Base-by-base conservation (phyloP, 306 rosid genomes). In the Lablab purpureus region DNA sequence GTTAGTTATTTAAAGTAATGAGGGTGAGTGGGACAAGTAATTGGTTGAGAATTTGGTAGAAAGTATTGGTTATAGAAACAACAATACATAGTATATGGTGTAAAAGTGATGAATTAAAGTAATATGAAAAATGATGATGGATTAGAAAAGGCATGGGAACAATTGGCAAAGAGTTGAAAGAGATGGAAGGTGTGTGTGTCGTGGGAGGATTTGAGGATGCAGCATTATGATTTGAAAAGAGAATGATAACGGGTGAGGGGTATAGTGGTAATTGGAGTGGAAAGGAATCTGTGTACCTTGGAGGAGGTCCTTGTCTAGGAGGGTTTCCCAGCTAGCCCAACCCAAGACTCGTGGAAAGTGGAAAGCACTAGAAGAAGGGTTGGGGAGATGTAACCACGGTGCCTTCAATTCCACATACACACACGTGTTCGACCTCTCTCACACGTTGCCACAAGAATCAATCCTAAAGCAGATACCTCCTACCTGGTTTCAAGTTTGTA, bases 331-430 rank as follows among this genome's bases (percentile, higher is more conserved):
- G 14, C 23, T 47, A 32, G 11, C 55, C 74, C 73, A 77, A 63
- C 66, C 74, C 73, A 77, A 63, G 54, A 51, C 52, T 49, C 51
- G 72, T 77, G 74, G 66, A 65, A 52, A 64, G 36, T 64, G 9
- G 17, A 64, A 3, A 3, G 47, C 9, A 32, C 13, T 30, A 1
- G 40, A 3, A 13, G 19, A 25, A 4, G 10, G 27, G 9, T 5
- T 27, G 18, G 25, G 65, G 23, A 21, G 41, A 60, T 10, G 43
- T 8, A 62, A 30, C 5, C 2, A 62, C 7, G 43, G 41, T 17
- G 68, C 68, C 75, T 8, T 19, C 55, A 17, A 10, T 60, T 46
- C 37, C 43, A 30, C 25, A 41, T 10, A 22, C 41, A 5, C 45
- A 70, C 59, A 25, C 71, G 79, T 74, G 47, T 43, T 45, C 28